phyloP scores from a whole-genome alignment of 139 green algal species.

The Chlamydomonas asymmetrica region DNA sequence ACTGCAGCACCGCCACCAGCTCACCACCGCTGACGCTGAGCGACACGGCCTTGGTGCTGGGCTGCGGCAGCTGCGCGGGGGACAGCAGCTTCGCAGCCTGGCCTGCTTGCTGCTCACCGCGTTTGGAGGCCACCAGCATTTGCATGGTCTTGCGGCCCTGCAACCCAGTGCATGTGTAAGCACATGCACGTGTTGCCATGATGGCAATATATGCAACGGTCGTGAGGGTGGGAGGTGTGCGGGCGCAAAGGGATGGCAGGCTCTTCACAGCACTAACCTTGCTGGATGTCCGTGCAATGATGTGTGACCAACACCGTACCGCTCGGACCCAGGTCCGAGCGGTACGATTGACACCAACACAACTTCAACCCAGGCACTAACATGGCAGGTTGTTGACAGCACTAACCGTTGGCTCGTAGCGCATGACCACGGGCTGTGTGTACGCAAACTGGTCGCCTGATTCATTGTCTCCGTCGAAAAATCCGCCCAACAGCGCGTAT shows the following conservation, averaged over 20 bases:
- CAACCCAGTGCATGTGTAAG: not conserved
- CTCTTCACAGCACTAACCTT: no score
- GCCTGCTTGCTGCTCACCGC: not conserved
- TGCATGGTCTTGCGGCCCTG: constrained; percentile 47
- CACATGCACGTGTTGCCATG: not conserved
- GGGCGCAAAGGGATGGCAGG: no score
- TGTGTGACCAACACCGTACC: no score
- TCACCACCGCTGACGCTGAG: constrained; percentile 57
- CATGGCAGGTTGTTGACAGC: no score
- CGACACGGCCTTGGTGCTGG: constrained; percentile 5
- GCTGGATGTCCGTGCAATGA: no score
- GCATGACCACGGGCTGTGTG: constrained; percentile 72
- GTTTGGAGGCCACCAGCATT: constrained; percentile 35
- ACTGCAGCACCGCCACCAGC: constrained; percentile 56
- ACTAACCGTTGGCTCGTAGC: constrained; percentile 43
- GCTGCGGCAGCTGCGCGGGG: constrained; percentile 16
- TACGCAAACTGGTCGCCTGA: constrained; percentile 36
- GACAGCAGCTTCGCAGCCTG: not conserved
- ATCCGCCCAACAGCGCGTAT: constrained; percentile 59
- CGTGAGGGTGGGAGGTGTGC: no score
- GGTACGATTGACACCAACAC: no score
- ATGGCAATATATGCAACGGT: not conserved
- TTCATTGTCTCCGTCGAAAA: constrained; percentile 61
- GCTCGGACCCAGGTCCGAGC: no score
- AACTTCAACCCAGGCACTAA: no score